phyloP scores from a whole-genome alignment of 2,329 filamentous ascomycete species.

The Claviceps purpurea region DNA sequence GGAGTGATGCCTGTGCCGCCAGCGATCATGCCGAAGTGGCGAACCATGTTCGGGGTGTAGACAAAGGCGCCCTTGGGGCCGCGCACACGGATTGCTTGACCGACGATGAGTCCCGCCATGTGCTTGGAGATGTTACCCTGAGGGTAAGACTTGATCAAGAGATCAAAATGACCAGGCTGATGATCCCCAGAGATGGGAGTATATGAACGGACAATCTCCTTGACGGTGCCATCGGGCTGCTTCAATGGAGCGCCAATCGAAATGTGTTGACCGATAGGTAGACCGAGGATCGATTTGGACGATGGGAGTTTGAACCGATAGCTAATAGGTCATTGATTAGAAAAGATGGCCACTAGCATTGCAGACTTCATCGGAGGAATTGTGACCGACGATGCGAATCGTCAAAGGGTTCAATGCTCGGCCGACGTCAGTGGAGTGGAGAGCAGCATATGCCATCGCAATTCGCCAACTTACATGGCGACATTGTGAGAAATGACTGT shows the following conservation, averaged over 20 bases:
- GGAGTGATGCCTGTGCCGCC: constrained; percentile 96
- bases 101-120: constrained; percentile 69
- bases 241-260: constrained; percentile 71
- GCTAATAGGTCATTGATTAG: constrained; percentile 27
- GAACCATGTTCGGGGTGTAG: constrained; percentile 93
- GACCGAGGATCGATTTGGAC: constrained; percentile 70
- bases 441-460: background rate
- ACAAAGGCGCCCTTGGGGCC: constrained; percentile 97
- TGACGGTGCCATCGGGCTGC: constrained; percentile 55
- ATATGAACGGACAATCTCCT: constrained; percentile 84
- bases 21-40: constrained; percentile 94
- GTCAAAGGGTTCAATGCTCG: background rate
- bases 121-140: constrained; percentile 95
- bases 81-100: constrained; percentile 77
- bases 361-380: background rate
- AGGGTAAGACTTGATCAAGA: constrained; percentile 95
- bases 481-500: constrained; percentile 95
- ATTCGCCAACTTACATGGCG: constrained; percentile 58
- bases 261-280: constrained; percentile 98
- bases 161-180: constrained; percentile 82
- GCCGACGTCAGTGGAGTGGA: background rate
- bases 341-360: background rate
- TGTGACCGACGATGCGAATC: background rate
- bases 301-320: constrained; percentile 86
- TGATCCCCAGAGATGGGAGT: constrained; percentile 85